phyloP scores from a whole-genome alignment of 2,329 filamentous ascomycete species.

The Xylaria sp. region DNA sequence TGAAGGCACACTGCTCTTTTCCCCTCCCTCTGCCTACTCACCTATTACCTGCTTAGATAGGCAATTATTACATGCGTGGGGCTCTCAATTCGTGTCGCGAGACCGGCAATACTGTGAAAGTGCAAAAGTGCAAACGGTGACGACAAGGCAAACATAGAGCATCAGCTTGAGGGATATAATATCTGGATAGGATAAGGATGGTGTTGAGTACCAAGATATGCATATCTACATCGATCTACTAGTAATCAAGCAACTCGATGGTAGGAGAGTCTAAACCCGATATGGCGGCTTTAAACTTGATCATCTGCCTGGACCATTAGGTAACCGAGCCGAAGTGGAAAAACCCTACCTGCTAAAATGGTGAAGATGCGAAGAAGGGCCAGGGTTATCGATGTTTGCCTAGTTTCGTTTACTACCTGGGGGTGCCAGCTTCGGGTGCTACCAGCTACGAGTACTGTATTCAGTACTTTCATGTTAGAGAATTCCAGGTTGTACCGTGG shows the following conservation, averaged over 20 bases:
- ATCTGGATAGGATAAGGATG: background rate
- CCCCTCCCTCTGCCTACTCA: background rate
- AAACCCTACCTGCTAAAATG: constrained; percentile 25
- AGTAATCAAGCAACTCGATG: background rate
- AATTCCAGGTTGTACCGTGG: background rate
- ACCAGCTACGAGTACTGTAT: background rate
- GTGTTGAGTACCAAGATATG: background rate
- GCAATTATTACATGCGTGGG: constrained; percentile 14
- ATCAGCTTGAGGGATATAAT: constrained; percentile 8
- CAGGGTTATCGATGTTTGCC: constrained; percentile 26
- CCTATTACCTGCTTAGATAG: background rate
- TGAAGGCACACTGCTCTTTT: background rate
- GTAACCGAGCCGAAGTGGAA: constrained; percentile 35
- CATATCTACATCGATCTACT: background rate
- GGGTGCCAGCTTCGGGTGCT: background rate
- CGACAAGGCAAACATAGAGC: constrained; percentile 3
- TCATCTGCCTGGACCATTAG: constrained; percentile 4
- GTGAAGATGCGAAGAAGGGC: background rate
- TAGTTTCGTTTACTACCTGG: constrained; percentile 9
- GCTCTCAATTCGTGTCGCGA: background rate
- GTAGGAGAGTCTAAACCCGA: constrained; percentile 11
- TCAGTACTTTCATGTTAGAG: too few relatives aligned
- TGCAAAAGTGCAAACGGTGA: constrained; percentile 20
- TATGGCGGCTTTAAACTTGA: background rate
- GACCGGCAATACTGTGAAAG: background rate